These are phyloP conservation scores for Syzygium grande DNA, from an alignment of 345 rosid genomes.

Conservation along the genomic window DNA sequence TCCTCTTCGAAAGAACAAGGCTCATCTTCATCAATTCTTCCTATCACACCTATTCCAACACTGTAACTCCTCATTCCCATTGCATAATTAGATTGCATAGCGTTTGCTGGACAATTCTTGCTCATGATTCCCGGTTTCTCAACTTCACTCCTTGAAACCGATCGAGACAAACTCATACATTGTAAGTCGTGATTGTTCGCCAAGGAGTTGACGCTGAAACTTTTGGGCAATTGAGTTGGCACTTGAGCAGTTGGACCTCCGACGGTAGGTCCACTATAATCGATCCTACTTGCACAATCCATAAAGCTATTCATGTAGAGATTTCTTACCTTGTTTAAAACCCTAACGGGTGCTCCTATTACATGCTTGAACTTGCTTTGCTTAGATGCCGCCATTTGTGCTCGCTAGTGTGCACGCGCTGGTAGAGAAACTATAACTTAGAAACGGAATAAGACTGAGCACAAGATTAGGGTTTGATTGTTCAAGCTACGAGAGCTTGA, in stretches of 20 bases:
- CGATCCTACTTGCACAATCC: background rate
- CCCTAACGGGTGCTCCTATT: background rate
- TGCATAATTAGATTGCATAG: background rate
- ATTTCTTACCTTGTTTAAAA: background rate
- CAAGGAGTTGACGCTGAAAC: background rate
- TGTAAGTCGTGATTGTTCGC: background rate
- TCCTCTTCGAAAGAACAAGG: slow-evolving; percentile 28
- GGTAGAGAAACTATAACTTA: too few species aligned
- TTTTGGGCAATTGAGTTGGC: background rate
- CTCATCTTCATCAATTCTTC: slow-evolving; percentile 33
- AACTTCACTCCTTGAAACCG: background rate
- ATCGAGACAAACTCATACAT: background rate
- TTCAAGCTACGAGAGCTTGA: background rate
- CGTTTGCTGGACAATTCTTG: background rate
- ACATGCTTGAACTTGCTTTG: background rate
- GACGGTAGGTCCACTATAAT: background rate
- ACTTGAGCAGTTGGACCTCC: background rate
- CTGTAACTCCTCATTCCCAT: background rate
- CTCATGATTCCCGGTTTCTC: background rate
- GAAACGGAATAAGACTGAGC: background rate
- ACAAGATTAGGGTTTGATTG: background rate
- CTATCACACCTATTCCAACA: slow-evolving; percentile 7
- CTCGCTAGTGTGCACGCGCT: background rate
- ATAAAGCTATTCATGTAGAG: background rate
- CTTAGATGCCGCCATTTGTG: background rate